Evolutionary conservation across 495 filamentous ascomycete species (phyloP), one percentile per base, ranked within the genome.

Genomic region (Mycothermus thermophilus): DNA sequence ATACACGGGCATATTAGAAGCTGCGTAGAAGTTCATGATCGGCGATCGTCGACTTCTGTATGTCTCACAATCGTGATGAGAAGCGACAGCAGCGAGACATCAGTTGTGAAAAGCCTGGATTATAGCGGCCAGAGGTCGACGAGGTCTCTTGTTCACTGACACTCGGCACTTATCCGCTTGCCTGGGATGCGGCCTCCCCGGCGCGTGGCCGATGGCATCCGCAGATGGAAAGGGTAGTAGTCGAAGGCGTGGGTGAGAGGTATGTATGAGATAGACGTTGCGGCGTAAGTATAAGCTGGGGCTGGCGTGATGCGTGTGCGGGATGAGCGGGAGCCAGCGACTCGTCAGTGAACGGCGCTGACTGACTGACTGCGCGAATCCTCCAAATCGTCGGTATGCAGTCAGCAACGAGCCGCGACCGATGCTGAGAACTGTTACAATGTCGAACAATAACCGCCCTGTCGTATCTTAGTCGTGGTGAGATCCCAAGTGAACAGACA

Each of bases 1-100:
- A 35, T 56, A 54, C 27, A 50, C 43, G 46, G 52, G 50, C 41
- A 50, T 41, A 25, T 42, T 31, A 34, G 55, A 54, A 8, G 49
- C 40, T n/a, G 50, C 52, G 50, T 48, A 58, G 42, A 54, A 48
- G 40, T 52, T 52, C 48, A 52, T 52, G 42, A 30, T 46, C 37
- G 42, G 37, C 39, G 29, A 24, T 25, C 19, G n/a, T n/a, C n/a
- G n/a, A n/a, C n/a, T n/a, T n/a, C n/a, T n/a, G n/a, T 24, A 36
- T 18, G 21, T 39, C 12, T 24, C 15, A 23, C 18, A 3, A 3
- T 33, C 12, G 21, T 34, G 7, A 5, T 23, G n/a, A 19, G 11
- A 10, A 12, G 17, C 19, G 23, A 24, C 37, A 18, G 14, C 18
- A 22, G 9, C 18, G 11, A 3, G 30, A 20, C 2, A 2, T 5